Evolutionary conservation across 225 moss, liverwort and hornwort species (phyloP), one percentile per base, ranked within the genome.

Genomic region (Polytrichum commune): DNA sequence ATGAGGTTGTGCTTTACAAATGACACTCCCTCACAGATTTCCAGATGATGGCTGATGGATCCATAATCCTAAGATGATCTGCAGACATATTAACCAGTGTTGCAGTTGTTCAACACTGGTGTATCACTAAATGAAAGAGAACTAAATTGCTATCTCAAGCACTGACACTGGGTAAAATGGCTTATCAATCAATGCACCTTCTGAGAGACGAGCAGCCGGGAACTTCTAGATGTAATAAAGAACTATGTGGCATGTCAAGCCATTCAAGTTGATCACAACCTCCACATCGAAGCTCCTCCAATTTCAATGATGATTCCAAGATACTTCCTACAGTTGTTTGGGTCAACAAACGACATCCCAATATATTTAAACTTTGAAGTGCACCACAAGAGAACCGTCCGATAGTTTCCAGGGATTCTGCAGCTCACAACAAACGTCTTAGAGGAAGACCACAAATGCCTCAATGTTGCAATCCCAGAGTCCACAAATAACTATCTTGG

Each of bases 201-300:
- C 81, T 86, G 27, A 97, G 81, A 76, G 90, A 89, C 53, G 88
- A 89, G 77, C 85, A 89, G 61, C 96, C 93, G 53, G 85, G 89
- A 74, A 88, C 91, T 62, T 97, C 96, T 76, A 97, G 64, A 26
- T 80, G 80, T 23, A 89, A 29, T 62, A 97, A 77, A 55, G 80
- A 76, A 54, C 78, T 55, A 19, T 93, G 93, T 71, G 88, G 69
- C 32, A 94, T 80, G 79, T 92, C 89, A 65, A 97, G 69, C 63
- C 88, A 79, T 80, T 97, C 96, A 64, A 97, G 82, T 75, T 83
- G 85, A 1, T 97, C 96, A 72, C 96, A 97, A 74, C 92, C 92
- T 68, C 96, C 93, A 84, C 93, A 97, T 1, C 89, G 93, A 75
- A 97, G 80, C 63, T 94, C 93, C 70, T 86, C 86, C 25, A 97